Percentiles rank a stretch among this genome's conserved stretches.
Evolutionary conservation across 306 rosid genomes (phyloP).

Genomic region (Prunus campanulata): DNA sequence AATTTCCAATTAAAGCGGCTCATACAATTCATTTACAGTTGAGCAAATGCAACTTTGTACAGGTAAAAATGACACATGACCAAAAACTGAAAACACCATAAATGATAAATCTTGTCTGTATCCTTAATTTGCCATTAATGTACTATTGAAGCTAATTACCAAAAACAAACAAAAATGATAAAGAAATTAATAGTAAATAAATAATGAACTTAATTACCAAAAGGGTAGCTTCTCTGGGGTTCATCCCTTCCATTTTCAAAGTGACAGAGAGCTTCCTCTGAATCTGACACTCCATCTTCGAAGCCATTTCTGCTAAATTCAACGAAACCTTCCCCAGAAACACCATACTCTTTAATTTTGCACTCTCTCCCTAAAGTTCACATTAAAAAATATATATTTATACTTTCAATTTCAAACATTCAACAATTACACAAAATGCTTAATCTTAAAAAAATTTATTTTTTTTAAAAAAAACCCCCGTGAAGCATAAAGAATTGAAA

Average conservation of each 20-base stretch:
- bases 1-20: neutral
- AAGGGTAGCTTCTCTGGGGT: slow-evolving; percentile 46
- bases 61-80: neutral
- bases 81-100: slow-evolving; percentile 2
- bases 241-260: slow-evolving; percentile 42
- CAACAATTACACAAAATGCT: neutral
- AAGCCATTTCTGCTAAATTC: slow-evolving; percentile 38
- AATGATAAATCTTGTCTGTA: neutral
- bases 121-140: neutral
- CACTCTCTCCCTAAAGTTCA: slow-evolving; percentile 30
- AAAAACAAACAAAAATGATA: neutral
- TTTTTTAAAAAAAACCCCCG: neutral
- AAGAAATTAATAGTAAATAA: neutral
- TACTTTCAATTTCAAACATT: neutral
- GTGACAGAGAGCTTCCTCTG: slow-evolving; percentile 48
- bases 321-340: slow-evolving; percentile 50
- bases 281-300: slow-evolving; percentile 30
- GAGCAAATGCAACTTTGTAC: neutral
- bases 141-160: neutral
- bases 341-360: slow-evolving; percentile 19
- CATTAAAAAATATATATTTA: neutral
- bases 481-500: neutral
- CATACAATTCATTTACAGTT: neutral
- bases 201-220: slow-evolving; percentile 34
- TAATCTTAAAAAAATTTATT: neutral